phyloP scores from a whole-genome alignment of 2,329 filamentous ascomycete genomes.

The Exophiala sp. region DNA sequence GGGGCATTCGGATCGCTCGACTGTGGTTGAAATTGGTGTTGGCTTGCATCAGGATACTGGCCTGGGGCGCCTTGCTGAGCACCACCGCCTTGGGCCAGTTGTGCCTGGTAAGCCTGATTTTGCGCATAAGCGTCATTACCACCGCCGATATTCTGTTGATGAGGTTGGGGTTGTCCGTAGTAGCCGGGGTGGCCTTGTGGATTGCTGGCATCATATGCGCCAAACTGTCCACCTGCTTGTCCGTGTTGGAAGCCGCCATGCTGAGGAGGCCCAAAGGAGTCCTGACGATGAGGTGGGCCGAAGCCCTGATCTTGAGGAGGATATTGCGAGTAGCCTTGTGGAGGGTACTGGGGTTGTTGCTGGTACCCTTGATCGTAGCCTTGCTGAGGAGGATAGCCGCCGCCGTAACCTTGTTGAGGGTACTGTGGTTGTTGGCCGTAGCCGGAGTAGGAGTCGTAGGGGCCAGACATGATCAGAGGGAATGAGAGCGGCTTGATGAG shows the following conservation, averaged over 20 bases:
- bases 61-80: constrained; percentile 7
- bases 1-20: constrained; percentile 39
- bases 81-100: constrained; percentile 13
- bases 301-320: constrained; percentile 36
- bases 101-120: constrained; percentile 25
- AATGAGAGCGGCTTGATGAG: not conserved
- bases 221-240: constrained; percentile 34
- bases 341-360: constrained; percentile 34
- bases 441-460: constrained; percentile 42
- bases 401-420: constrained; percentile 29
- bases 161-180: constrained; percentile 31
- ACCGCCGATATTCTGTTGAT: not conserved
- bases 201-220: constrained; percentile 33
- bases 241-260: constrained; percentile 48
- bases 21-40: constrained; percentile 25
- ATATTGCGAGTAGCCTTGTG: constrained; percentile 34
- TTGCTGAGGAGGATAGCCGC: constrained; percentile 32
- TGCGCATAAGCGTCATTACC: constrained; percentile 24
- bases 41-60: constrained; percentile 19
- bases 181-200: constrained; percentile 35
- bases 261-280: constrained; percentile 34
- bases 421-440: constrained; percentile 32
- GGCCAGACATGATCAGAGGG: constrained; percentile 41
- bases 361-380: constrained; percentile 32
- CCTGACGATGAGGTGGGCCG: constrained; percentile 40